Evolutionary conservation across 2,329 filamentous ascomycete genomes (phyloP).

Genomic region (Torrubiella hemipterigena): DNA sequence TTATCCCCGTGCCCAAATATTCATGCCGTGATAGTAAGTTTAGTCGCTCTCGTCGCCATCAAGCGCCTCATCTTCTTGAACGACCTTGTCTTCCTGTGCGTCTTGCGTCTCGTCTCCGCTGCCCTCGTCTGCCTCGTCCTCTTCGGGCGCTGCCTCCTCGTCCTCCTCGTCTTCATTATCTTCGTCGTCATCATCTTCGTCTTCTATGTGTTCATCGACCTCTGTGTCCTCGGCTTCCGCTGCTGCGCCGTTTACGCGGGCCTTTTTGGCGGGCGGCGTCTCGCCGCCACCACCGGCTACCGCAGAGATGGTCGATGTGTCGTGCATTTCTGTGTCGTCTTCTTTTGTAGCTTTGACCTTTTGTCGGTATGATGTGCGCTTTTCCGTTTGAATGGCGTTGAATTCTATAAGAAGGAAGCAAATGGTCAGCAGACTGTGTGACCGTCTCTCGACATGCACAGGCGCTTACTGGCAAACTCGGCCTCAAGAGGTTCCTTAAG

Average conservation of each 20-base stretch:
- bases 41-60: constrained; percentile 50
- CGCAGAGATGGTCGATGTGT: constrained; percentile 9
- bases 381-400: constrained; percentile 60
- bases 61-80: constrained; percentile 46
- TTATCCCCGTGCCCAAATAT: too few relatives aligned
- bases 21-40: too few relatives aligned
- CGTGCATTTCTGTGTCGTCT: constrained; percentile 9
- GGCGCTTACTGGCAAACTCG: constrained; percentile 58
- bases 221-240: constrained; percentile 22
- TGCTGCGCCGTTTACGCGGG: constrained; percentile 31
- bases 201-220: constrained; percentile 21
- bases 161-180: constrained; percentile 29
- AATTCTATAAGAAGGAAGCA: constrained; percentile 38
- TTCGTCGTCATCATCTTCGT: constrained; percentile 18
- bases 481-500: constrained; percentile 56
- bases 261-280: constrained; percentile 25
- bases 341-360: constrained; percentile 55
- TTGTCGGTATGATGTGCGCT: constrained; percentile 60
- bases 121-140: constrained; percentile 29
- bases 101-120: constrained; percentile 44
- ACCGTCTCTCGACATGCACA: not conserved
- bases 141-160: constrained; percentile 35
- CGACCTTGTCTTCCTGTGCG: constrained; percentile 35
- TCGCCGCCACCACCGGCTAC: constrained; percentile 25
- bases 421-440: not conserved